Conservation (phyloP, 2,329 filamentous ascomycete genomes). For the Diplocarpon rosae region DNA sequence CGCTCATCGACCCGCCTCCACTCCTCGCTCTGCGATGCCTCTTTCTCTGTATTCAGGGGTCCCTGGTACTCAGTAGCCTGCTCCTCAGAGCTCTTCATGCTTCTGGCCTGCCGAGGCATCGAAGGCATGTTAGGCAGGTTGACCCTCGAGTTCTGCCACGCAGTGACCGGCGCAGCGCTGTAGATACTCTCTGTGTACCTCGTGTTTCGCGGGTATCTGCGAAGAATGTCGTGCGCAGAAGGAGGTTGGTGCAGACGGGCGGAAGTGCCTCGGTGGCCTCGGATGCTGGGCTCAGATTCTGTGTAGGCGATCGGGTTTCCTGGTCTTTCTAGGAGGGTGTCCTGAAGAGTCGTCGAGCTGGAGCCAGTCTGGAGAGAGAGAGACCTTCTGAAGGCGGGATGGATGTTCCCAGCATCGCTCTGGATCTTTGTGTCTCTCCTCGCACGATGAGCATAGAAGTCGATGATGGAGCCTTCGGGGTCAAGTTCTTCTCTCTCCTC, state of each 20-base stretch:
- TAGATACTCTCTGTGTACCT: slow-evolving; percentile 2
- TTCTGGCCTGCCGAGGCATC: neutral
- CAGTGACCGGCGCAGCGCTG: neutral
- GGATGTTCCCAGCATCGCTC: slow-evolving; percentile 4
- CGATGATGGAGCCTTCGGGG: slow-evolving; percentile 15
- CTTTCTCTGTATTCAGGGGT: neutral
- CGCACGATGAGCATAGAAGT: slow-evolving; percentile 1
- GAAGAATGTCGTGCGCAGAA: neutral
- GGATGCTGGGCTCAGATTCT: neutral
- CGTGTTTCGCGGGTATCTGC: neutral
- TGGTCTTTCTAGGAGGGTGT: neutral
- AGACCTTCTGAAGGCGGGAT: slow-evolving; percentile 10
- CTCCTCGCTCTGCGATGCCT: neutral
- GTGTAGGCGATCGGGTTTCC: slow-evolving; percentile 1
- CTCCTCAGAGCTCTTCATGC: neutral
- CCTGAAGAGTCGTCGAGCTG: neutral
- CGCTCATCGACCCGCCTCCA: neutral
- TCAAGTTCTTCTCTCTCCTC: slow-evolving; percentile 4
- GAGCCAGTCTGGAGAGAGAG: neutral
- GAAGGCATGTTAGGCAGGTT: neutral
- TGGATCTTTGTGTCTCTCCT: neutral
- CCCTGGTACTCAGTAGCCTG: neutral
- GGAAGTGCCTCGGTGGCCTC: neutral
- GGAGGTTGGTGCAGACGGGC: neutral
- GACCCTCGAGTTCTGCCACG: neutral